Conservation (phyloP, 2,329 filamentous ascomycete genomes). For the Neofusicoccum kwambonambiense region DNA sequence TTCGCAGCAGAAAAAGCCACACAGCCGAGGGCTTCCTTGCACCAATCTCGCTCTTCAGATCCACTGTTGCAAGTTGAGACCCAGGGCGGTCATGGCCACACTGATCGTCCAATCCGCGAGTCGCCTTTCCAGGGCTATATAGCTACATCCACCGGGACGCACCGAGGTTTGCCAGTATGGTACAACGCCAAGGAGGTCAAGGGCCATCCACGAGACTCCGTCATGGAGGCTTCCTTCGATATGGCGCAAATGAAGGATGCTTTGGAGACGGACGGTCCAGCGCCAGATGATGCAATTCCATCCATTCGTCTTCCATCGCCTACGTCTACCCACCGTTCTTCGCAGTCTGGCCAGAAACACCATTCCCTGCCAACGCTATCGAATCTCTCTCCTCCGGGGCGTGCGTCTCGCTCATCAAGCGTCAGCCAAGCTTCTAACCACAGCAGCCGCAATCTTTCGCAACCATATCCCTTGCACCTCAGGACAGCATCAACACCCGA, state of each 20-base stretch:
- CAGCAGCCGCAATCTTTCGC: constrained; percentile 11
- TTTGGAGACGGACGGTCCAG: background rate
- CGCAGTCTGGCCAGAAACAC: background rate
- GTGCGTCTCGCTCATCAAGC: constrained; percentile 1
- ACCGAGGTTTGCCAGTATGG: constrained; percentile 5
- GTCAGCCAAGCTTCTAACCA: constrained; percentile 10
- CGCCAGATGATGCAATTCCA: background rate
- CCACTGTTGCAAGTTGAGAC: constrained; percentile 5
- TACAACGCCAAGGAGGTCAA: constrained; percentile 3
- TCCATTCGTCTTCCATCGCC: constrained; percentile 11
- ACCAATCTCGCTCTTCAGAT: constrained; percentile 11
- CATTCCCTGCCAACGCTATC: constrained; percentile 9
- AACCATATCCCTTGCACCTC: background rate
- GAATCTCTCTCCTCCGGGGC: background rate
- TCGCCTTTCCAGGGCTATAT: background rate
- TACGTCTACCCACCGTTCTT: background rate
- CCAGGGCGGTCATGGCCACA: background rate
- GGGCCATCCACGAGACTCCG: constrained; percentile 1
- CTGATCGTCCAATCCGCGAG: background rate
- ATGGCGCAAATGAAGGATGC: background rate
- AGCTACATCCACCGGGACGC: constrained; percentile 7
- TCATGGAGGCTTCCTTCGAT: background rate
- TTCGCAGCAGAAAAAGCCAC: background rate
- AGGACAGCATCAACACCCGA: constrained; percentile 11
- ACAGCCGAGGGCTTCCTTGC: background rate